These are phyloP conservation scores for Macrolepiota albuminosa DNA, from an alignment of 768 basidiomycete species.

Conservation along the genomic window DNA sequence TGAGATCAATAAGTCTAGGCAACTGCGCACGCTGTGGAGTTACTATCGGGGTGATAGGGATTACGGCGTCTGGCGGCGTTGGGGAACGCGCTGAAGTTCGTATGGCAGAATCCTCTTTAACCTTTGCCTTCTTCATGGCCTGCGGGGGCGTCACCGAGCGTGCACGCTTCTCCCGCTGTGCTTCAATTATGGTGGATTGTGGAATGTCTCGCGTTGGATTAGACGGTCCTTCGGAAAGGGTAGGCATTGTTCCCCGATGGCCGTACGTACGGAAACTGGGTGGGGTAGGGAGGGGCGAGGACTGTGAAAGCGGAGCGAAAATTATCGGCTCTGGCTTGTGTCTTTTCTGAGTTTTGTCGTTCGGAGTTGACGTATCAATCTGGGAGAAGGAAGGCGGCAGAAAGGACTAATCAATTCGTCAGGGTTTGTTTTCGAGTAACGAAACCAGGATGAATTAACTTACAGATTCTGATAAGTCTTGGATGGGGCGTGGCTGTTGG, in stretches of 20 bases:
- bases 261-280: constrained; percentile 20
- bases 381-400: constrained; percentile 53
- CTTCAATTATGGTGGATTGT: neutral
- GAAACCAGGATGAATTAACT: constrained; percentile 2
- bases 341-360: constrained; percentile 18
- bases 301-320: constrained; percentile 21
- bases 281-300: constrained; percentile 20
- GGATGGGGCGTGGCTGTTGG: constrained; percentile 8
- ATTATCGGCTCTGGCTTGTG: constrained; percentile 42
- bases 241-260: constrained; percentile 9
- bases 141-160: constrained; percentile 13
- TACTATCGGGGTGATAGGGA: constrained; percentile 21
- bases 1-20: constrained; percentile 39
- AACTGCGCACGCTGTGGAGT: constrained; percentile 21
- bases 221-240: constrained; percentile 8
- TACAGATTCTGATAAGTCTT: constrained; percentile 26
- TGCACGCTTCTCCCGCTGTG: constrained; percentile 11
- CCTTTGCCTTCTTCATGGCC: constrained; percentile 15
- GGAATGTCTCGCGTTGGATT: constrained; percentile 6
- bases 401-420: constrained; percentile 27
- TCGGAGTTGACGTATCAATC: constrained; percentile 51
- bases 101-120: neutral
- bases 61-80: constrained; percentile 17
- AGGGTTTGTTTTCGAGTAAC: neutral
- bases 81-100: constrained; percentile 14